Base-by-base conservation (phyloP, 2,329 filamentous ascomycete genomes). In the Scedosporium aurantiacum region DNA sequence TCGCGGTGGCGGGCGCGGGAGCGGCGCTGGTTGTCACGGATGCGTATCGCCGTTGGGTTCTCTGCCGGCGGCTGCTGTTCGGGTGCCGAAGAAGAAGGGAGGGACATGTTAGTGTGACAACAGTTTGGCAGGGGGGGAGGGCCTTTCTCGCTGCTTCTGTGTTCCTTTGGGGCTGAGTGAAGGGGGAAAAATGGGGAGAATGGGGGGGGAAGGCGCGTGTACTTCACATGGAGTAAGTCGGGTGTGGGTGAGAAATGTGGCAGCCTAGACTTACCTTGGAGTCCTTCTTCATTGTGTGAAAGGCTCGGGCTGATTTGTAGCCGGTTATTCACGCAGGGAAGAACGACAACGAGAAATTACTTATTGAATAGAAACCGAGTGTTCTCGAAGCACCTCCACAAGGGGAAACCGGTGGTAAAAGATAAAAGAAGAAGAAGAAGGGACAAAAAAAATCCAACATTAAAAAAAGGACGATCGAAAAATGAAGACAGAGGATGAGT, bases 1-100 rank as follows among this genome's bases (percentile, higher is more conserved):
- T 80, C 79, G 63, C 77, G 78, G 37, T 75, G 77, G 43, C 80
- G 78, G 28, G 77, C 79, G 41, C 81, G 75, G 16, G 77, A 80
- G 41, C 77, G 78, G 56, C 80, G 78, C 70, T 83, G 81, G 68
- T 80, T 82, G 64, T 81, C 76, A 64, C 79, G 75, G 65, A 77
- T 76, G 61, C 75, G 75, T 41, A 64, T 65, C 14, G 67, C 66
- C 55, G 66, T 65, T 32, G 70, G 65, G 43, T 65, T 67, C 40
- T 69, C 65, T 28, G 62, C 52, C 8, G 61, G 32, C 8, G 32
- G 21, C 50, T 61, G 37, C 4, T 57, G 54, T 16, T 57, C 54
- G 54, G 54, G 23, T 23, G 54, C 2, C 50, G 50, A 54, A 54
- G 50, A 23, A 54, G 50, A 28, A 54, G 50, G 50, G 50, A 25